phyloP scores from a whole-genome alignment of 495 filamentous ascomycete genomes.

The Podospora comata region DNA sequence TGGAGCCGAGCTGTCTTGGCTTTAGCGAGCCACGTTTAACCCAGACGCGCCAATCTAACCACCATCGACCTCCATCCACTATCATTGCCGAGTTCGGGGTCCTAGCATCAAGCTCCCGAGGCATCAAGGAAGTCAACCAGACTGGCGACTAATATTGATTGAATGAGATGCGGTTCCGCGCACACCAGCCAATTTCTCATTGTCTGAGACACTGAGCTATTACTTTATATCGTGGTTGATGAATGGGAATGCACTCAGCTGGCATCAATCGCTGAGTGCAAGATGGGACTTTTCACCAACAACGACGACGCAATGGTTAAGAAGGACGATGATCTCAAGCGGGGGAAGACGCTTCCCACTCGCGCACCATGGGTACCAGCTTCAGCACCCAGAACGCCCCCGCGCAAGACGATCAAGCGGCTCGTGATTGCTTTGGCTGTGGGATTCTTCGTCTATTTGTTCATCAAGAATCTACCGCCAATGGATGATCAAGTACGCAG shows the following conservation, averaged over 20 bases:
- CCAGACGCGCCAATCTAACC: not conserved
- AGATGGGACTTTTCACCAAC: conserved; percentile 43
- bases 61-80: not conserved
- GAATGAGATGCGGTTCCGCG: conserved; percentile 9
- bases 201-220: not conserved
- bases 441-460: conserved; percentile 39
- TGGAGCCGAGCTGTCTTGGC: not conserved
- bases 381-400: conserved; percentile 24
- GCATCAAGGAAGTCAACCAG: not conserved
- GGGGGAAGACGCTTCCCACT: conserved; percentile 25
- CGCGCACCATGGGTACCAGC: conserved; percentile 34
- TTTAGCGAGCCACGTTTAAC: not conserved
- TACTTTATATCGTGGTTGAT: not conserved
- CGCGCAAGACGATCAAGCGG: conserved; percentile 40
- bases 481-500: conserved; percentile 30
- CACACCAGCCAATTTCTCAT: not conserved
- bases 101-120: not conserved
- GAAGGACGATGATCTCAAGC: conserved; percentile 51
- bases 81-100: not conserved
- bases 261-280: conserved; percentile 5
- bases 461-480: conserved; percentile 42
- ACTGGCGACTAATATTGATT: not conserved
- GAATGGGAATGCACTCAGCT: not conserved
- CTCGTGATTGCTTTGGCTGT: conserved; percentile 32
- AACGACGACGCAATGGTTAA: conserved; percentile 47